These are phyloP conservation scores for Tetradesmus obliquus DNA, from an alignment of 139 green algal genomes.

Conservation along the genomic window DNA sequence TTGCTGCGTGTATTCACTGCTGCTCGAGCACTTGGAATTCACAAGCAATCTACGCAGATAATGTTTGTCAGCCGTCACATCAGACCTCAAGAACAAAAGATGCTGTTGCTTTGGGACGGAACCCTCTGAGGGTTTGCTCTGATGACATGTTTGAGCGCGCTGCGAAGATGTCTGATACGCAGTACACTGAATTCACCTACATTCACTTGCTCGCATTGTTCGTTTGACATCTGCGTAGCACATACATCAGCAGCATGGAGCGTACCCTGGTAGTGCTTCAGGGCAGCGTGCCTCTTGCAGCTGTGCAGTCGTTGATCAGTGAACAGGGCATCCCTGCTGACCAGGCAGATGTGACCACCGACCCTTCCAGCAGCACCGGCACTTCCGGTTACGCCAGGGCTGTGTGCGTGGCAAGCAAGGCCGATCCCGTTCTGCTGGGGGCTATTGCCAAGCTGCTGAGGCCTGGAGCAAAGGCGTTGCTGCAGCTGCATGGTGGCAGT, in stretches of 20 bases:
- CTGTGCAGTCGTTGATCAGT: not conserved
- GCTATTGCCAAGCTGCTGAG: constrained; percentile 11
- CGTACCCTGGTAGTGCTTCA: constrained; percentile 17
- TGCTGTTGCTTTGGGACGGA: not conserved
- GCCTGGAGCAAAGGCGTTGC: not conserved
- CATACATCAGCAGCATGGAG: constrained; percentile 2
- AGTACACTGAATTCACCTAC: no score
- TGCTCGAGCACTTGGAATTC: not conserved
- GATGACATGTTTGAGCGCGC: not conserved
- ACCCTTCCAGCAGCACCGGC: not conserved
- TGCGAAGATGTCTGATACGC: no score
- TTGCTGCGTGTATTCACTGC: not conserved
- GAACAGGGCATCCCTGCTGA: not conserved
- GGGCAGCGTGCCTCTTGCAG: constrained; percentile 1
- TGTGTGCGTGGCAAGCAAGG: not conserved
- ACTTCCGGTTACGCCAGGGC: constrained; percentile 21
- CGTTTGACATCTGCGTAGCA: not conserved
- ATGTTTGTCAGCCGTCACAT: not conserved
- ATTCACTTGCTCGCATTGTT: no score
- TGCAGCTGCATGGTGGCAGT: constrained; percentile 1
- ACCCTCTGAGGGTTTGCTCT: not conserved
- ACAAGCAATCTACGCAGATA: not conserved
- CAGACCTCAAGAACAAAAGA: not conserved
- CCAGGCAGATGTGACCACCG: not conserved
- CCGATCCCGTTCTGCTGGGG: not conserved